Percentiles rank a stretch among this genome's conserved stretches.
Conservation (phyloP, 192 early-diverging fungal species). For the Allomyces macrogynus region DNA sequence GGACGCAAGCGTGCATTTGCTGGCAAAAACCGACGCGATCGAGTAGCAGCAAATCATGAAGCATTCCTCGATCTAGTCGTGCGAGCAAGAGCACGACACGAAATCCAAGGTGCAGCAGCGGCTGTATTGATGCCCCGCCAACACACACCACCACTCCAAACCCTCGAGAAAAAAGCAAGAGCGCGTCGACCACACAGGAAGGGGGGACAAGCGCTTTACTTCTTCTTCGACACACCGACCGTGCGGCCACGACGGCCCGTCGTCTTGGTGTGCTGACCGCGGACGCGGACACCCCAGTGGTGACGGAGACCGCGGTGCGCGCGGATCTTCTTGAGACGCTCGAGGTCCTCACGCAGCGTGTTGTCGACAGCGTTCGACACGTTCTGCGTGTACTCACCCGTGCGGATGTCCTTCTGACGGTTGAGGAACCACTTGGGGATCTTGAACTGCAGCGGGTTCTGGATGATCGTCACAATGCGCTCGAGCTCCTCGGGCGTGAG, state of each 20-base stretch:
- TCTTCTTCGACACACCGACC: slow-evolving; percentile 99
- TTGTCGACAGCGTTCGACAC: slow-evolving; percentile 88
- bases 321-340: slow-evolving; percentile 98
- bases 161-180: no score
- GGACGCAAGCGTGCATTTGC: no score
- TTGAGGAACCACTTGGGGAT: slow-evolving; percentile 99
- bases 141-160: no score
- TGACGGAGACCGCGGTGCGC: slow-evolving; percentile 98
- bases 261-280: slow-evolving; percentile 99
- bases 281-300: slow-evolving; percentile 92
- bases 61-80: no score
- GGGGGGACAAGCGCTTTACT: slow-evolving; percentile 13
- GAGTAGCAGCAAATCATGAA: no score
- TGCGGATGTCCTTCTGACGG: slow-evolving; percentile 94
- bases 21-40: no score
- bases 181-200: no score
- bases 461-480: slow-evolving; percentile 93
- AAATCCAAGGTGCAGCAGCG: no score
- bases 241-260: slow-evolving; percentile 89
- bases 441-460: slow-evolving; percentile 98
- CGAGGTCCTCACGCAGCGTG: slow-evolving; percentile 95
- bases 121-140: no score
- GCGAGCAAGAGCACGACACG: no score
- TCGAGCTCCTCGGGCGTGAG: slow-evolving; percentile 92
- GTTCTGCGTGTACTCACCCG: slow-evolving; percentile 86